phyloP scores from a whole-genome alignment of 2,329 filamentous ascomycete species.

The Nannizziopsis arthrosporioides region DNA sequence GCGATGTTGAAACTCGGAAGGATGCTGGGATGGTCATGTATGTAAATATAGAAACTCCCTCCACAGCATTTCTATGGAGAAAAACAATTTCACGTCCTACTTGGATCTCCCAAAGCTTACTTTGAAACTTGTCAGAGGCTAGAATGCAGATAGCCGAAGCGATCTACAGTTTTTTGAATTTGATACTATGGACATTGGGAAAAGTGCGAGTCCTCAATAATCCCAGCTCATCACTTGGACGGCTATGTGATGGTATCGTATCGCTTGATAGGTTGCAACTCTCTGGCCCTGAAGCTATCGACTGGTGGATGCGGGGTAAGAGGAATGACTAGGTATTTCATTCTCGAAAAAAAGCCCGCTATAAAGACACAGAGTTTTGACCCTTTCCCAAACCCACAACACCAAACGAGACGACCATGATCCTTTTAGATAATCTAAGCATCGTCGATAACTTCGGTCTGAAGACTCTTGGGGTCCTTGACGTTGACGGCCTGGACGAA shows the following conservation, averaged over 20 bases:
- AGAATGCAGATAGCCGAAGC: no score
- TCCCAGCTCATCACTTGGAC: no score
- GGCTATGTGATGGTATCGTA: not conserved
- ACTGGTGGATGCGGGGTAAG: not conserved
- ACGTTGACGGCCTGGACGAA: conserved; percentile 99
- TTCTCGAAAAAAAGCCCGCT: conserved; percentile 1
- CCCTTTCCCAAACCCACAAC: conserved; percentile 9
- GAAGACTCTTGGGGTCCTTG: conserved; percentile 96
- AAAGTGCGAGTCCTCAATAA: no score
- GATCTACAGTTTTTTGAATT: no score
- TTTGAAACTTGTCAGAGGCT: no score
- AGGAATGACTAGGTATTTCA: conserved; percentile 1
- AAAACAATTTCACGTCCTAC: no score
- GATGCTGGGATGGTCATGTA: no score
- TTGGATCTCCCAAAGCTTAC: no score
- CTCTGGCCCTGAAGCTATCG: not conserved
- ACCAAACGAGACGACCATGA: conserved; percentile 1
- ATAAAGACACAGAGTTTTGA: not conserved
- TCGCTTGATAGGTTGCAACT: not conserved
- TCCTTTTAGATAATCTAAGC: not conserved
- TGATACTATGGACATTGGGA: no score
- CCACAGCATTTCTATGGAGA: no score
- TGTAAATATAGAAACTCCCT: no score
- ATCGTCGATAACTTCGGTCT: conserved; percentile 73
- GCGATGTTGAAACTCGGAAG: no score